Evolutionary conservation across 345 rosid species (phyloP).

Genomic region (Salix purpurea): DNA sequence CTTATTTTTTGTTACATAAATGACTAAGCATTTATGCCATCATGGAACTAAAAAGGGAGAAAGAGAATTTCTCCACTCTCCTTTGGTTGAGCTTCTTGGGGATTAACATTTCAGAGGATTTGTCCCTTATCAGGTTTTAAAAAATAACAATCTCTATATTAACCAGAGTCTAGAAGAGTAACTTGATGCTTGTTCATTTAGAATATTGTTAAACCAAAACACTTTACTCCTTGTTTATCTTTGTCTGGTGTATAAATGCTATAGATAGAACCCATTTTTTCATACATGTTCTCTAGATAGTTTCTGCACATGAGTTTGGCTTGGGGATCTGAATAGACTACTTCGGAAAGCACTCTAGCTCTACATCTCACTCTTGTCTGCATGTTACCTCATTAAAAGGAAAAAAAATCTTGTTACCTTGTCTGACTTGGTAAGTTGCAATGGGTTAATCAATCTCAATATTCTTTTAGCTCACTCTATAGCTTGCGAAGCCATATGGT

Average conservation of each 20-base stretch:
- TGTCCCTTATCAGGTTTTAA: neutral
- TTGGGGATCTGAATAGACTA: neutral
- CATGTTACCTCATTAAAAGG: neutral
- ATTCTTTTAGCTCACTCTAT: neutral
- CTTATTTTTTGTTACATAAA: constrained; percentile 3
- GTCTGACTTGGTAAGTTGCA: constrained; percentile 2
- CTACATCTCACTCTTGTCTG: neutral
- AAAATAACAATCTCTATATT: neutral
- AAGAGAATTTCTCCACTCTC: neutral
- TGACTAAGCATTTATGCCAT: neutral
- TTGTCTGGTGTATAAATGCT: neutral
- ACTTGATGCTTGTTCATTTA: neutral
- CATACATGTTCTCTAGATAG: neutral
- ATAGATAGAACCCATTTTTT: constrained; percentile 2
- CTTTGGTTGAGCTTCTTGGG: neutral
- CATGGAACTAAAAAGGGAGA: neutral
- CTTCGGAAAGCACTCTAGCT: neutral
- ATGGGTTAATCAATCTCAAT: neutral
- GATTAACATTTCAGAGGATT: neutral
- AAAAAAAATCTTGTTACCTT: neutral
- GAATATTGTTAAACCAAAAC: neutral
- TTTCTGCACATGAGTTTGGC: neutral
- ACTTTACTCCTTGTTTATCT: neutral
- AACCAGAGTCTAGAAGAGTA: neutral
- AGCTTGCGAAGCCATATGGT: neutral